A percentile compares a stretch with the other conserved stretches of the same genome.
Evolutionary conservation across 371 early-diverging fungal genomes (phyloP).

Genomic region (Funneliformis caledonium): DNA sequence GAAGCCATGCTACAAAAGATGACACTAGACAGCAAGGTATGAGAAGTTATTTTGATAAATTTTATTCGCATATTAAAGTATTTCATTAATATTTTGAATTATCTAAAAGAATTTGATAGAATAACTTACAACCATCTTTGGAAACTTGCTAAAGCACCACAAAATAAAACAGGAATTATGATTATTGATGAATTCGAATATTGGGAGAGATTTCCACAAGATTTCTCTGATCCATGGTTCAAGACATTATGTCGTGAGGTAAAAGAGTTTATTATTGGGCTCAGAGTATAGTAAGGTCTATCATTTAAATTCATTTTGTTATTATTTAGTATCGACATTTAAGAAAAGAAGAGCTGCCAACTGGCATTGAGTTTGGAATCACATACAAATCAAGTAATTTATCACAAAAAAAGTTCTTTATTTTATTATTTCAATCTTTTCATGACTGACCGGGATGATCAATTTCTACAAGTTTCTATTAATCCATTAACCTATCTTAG

Average conservation of each 20-base stretch:
- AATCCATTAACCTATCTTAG: conserved; percentile 48
- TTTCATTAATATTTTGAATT: background rate
- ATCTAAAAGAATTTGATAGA: conserved; percentile 53
- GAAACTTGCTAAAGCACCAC: conserved; percentile 48
- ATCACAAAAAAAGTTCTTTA: background rate
- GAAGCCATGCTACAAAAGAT: conserved; percentile 45
- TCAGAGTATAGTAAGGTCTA: conserved; percentile 31
- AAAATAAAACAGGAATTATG: conserved; percentile 48
- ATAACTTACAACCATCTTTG: conserved; percentile 53
- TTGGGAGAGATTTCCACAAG: conserved; percentile 27
- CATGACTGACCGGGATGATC: background rate
- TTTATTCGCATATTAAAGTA: background rate
- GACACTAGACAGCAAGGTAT: conserved; percentile 19
- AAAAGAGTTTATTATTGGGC: conserved; percentile 50
- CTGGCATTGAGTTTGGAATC: conserved; percentile 31
- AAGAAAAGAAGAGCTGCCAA: conserved; percentile 32
- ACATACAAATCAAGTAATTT: conserved; percentile 33
- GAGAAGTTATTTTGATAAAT: conserved; percentile 5
- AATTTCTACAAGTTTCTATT: conserved; percentile 24
- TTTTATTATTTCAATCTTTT: background rate
- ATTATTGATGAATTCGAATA: conserved; percentile 57
- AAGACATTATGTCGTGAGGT: conserved; percentile 58
- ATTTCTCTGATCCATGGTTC: conserved; percentile 35
- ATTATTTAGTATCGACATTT: conserved; percentile 24
- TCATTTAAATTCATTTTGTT: background rate